Conservation (phyloP, 1,284 basidiomycete species). For the Sphaerobolus stellatus region DNA sequence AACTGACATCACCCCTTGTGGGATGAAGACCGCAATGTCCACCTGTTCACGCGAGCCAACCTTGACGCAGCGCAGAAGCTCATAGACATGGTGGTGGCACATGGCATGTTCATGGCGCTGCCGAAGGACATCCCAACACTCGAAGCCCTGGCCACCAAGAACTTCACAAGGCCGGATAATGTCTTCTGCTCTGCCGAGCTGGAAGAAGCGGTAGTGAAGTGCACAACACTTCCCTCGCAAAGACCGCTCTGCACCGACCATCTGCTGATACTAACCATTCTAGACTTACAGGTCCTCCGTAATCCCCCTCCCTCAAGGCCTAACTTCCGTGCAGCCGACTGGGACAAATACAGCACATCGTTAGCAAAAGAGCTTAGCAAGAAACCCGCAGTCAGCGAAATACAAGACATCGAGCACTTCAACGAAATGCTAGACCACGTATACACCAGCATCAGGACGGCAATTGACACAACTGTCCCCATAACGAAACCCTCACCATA, state of each 20-base stretch:
- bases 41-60: slow-evolving; percentile 32
- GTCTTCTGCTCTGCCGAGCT: slow-evolving; percentile 26
- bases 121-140: slow-evolving; percentile 31
- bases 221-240: slow-evolving; percentile 13
- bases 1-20: no score
- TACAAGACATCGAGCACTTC: slow-evolving; percentile 13
- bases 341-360: slow-evolving; percentile 19
- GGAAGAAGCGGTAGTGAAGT: slow-evolving; percentile 18
- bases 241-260: slow-evolving; percentile 27
- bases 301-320: neutral
- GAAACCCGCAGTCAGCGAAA: neutral
- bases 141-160: slow-evolving; percentile 22
- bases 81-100: slow-evolving; percentile 16
- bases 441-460: slow-evolving; percentile 12
- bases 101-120: slow-evolving; percentile 27
- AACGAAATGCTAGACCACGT: slow-evolving; percentile 13
- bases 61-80: slow-evolving; percentile 22
- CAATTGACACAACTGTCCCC: slow-evolving; percentile 25
- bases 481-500: slow-evolving; percentile 20
- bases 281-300: slow-evolving; percentile 16
- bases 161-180: slow-evolving; percentile 34
- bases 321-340: slow-evolving; percentile 27
- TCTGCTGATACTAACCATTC: slow-evolving; percentile 21
- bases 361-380: slow-evolving; percentile 14
- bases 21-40: slow-evolving; percentile 40